A percentile compares a stretch with the other conserved stretches of the same genome.
phyloP scores from a whole-genome alignment of 2,329 filamentous ascomycete species.

The Onygenales sp. region DNA sequence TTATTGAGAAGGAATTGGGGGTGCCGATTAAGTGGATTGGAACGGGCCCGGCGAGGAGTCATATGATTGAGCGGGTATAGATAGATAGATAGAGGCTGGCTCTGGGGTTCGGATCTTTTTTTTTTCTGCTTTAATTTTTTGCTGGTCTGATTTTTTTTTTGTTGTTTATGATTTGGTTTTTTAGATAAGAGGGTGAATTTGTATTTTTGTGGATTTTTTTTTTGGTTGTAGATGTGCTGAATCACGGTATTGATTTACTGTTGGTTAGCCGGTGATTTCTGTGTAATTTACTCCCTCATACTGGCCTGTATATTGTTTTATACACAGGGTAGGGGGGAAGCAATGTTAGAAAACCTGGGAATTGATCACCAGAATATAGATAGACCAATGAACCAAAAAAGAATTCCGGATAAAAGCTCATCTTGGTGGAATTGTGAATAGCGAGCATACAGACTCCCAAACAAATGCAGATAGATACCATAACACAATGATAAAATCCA shows the following conservation, averaged over 20 bases:
- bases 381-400: background rate
- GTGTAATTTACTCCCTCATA: background rate
- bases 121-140: constrained; percentile 2
- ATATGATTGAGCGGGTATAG: constrained; percentile 46
- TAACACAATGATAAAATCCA: too few relatives aligned
- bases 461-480: background rate
- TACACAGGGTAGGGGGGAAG: background rate
- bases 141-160: background rate
- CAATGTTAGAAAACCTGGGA: background rate
- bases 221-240: too few relatives aligned
- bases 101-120: background rate
- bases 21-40: constrained; percentile 54
- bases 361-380: background rate
- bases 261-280: background rate
- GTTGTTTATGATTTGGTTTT: too few relatives aligned
- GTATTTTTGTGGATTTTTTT: too few relatives aligned
- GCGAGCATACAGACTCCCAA: background rate
- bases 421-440: background rate
- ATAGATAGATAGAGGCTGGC: background rate
- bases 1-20: constrained; percentile 49
- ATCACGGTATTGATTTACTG: too few relatives aligned
- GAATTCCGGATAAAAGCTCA: background rate
- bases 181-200: too few relatives aligned
- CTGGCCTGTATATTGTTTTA: background rate
- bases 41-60: constrained; percentile 51